phyloP scores from a whole-genome alignment of 257 asterid genomes.

The Perilla frutescens region DNA sequence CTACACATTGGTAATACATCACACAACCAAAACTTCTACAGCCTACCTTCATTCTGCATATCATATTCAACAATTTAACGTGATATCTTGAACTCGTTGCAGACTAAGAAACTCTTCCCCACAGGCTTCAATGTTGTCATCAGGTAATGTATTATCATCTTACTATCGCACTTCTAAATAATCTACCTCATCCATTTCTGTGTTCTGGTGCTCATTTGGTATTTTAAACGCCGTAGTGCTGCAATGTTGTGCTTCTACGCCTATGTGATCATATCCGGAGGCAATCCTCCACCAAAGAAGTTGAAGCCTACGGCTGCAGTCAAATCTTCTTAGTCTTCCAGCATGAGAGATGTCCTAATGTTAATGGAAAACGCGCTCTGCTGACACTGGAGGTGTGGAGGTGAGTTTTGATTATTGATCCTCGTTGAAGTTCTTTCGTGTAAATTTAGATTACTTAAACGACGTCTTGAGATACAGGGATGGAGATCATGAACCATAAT shows the following conservation, averaged over 20 bases:
- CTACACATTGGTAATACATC: conserved; percentile 66
- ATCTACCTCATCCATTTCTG: background rate
- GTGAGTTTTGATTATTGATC: conserved; percentile 6
- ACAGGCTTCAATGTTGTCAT: conserved; percentile 62
- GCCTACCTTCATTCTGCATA: conserved; percentile 15
- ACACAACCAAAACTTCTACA: background rate
- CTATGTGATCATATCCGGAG: conserved; percentile 81
- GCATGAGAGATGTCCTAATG: background rate
- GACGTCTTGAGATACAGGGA: background rate
- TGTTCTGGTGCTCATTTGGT: background rate
- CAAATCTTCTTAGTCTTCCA: conserved; percentile 37
- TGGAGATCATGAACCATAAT: background rate
- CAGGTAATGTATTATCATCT: conserved; percentile 53
- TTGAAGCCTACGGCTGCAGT: conserved; percentile 41
- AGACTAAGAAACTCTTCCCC: conserved; percentile 67
- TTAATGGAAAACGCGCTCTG: background rate
- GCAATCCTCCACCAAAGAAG: conserved; percentile 78
- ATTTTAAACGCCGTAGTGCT: conserved; percentile 51
- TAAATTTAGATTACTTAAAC: background rate
- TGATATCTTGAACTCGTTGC: conserved; percentile 30
- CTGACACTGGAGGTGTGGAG: conserved; percentile 31
- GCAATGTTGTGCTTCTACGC: conserved; percentile 89
- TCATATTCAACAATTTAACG: background rate
- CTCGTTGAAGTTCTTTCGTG: background rate
- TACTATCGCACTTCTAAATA: background rate